Conservation (phyloP, 495 filamentous ascomycete species). For the Penicillium turbatum region DNA sequence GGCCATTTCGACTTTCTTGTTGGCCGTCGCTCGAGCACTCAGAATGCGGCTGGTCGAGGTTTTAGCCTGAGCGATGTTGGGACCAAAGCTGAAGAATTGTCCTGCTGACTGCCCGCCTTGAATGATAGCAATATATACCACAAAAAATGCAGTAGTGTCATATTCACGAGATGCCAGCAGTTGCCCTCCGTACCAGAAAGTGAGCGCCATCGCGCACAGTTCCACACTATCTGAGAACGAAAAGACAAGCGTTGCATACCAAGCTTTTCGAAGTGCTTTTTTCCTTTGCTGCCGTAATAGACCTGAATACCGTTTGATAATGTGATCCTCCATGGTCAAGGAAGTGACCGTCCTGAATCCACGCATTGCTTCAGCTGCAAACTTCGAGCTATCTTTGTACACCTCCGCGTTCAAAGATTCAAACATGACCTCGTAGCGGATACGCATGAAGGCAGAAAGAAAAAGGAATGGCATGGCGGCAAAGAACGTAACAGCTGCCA, state of each 20-base stretch:
- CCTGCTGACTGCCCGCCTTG: constrained; percentile 52
- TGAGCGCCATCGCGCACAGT: constrained; percentile 55
- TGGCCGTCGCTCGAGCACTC: too few species aligned
- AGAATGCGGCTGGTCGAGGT: constrained; percentile 52
- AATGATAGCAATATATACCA: constrained; percentile 57
- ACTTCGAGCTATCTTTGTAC: constrained; percentile 49
- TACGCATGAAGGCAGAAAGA: constrained; percentile 51
- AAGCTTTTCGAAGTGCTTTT: constrained; percentile 49
- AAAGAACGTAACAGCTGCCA: constrained; percentile 54
- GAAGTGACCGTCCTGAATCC: constrained; percentile 56
- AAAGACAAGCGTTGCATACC: constrained; percentile 38
- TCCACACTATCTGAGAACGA: constrained; percentile 38
- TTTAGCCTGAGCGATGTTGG: constrained; percentile 53
- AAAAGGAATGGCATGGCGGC: constrained; percentile 52
- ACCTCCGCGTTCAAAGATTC: constrained; percentile 54
- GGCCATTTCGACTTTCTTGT: too few species aligned
- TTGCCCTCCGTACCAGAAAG: constrained; percentile 58
- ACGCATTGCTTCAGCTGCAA: constrained; percentile 54
- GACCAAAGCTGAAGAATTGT: constrained; percentile 47
- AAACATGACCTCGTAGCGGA: constrained; percentile 47
- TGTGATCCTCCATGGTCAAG: constrained; percentile 48
- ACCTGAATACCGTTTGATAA: constrained; percentile 43
- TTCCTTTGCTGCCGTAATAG: constrained; percentile 49
- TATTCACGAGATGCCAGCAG: constrained; percentile 51
- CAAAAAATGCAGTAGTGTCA: constrained; percentile 48